Percentiles rank a stretch among this genome's conserved stretches.
Conservation (phyloP, 2,329 filamentous ascomycete genomes). For the Epichloe festucae region DNA sequence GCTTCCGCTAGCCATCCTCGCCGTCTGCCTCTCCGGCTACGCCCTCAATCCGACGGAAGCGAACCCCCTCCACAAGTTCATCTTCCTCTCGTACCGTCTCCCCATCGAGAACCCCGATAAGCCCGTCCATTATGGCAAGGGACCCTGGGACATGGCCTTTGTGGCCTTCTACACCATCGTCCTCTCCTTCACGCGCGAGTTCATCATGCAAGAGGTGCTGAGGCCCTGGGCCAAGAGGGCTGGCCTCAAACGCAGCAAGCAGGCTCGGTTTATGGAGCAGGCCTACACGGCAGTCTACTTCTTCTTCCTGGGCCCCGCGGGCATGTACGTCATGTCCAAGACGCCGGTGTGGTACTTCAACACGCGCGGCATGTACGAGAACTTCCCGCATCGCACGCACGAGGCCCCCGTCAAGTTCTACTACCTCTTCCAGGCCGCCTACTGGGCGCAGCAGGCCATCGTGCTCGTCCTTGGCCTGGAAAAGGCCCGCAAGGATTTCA, state of each 20-base stretch:
- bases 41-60: slow-evolving; percentile 61
- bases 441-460: slow-evolving; percentile 91
- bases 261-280: slow-evolving; percentile 90
- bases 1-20: slow-evolving; percentile 54
- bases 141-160: slow-evolving; percentile 73
- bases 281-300: slow-evolving; percentile 92
- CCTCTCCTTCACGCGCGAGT: slow-evolving; percentile 86
- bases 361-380: slow-evolving; percentile 78
- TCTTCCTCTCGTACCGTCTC: slow-evolving; percentile 82
- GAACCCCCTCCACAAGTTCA: slow-evolving; percentile 67
- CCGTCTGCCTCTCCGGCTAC: slow-evolving; percentile 54
- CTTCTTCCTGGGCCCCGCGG: slow-evolving; percentile 64
- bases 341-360: slow-evolving; percentile 97
- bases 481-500: slow-evolving; percentile 90
- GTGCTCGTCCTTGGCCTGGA: slow-evolving; percentile 78
- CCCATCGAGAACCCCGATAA: slow-evolving; percentile 31
- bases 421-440: slow-evolving; percentile 86
- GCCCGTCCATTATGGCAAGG: slow-evolving; percentile 70
- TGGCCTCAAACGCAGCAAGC: slow-evolving; percentile 66
- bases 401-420: slow-evolving; percentile 82
- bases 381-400: slow-evolving; percentile 77
- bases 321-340: slow-evolving; percentile 79
- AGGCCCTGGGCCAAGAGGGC: slow-evolving; percentile 58
- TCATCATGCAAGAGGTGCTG: slow-evolving; percentile 85
- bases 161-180: slow-evolving; percentile 82